Evolutionary conservation across 169 alveolate genomes (phyloP).

Genomic region (Pseudocohnilembus persalinus): DNA sequence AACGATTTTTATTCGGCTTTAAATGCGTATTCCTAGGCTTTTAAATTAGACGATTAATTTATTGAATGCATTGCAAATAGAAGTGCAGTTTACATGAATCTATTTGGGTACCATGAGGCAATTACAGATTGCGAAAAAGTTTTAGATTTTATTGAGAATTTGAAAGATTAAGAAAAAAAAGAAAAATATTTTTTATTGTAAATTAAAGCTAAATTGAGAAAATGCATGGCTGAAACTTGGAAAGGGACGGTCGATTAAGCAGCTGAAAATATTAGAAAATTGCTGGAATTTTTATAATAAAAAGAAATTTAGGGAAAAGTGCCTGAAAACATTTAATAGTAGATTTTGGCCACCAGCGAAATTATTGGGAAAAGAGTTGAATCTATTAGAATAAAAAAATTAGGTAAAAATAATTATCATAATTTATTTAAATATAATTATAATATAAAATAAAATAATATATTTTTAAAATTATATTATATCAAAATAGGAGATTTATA

Average conservation of each 20-base stretch:
- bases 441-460: too few species aligned
- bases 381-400: slow-evolving; percentile 55
- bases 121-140: slow-evolving; percentile 32
- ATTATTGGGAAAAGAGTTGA: slow-evolving; percentile 54
- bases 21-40: slow-evolving; percentile 76
- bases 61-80: slow-evolving; percentile 27
- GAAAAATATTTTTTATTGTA: slow-evolving; percentile 11
- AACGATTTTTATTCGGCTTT: slow-evolving; percentile 75
- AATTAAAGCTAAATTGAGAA: slow-evolving; percentile 37
- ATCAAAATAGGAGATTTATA: slow-evolving; percentile 77
- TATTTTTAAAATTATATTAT: too few species aligned
- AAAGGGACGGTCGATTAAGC: slow-evolving; percentile 39
- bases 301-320: slow-evolving; percentile 52
- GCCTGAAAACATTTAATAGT: background rate
- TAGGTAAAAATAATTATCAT: too few species aligned
- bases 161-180: slow-evolving; percentile 19
- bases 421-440: too few species aligned
- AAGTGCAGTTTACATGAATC: slow-evolving; percentile 28
- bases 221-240: slow-evolving; percentile 41
- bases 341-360: slow-evolving; percentile 9
- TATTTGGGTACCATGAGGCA: slow-evolving; percentile 31
- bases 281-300: background rate
- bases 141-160: background rate
- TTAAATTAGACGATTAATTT: slow-evolving; percentile 65
- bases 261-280: background rate